A percentile compares a stretch with the other conserved stretches of the same genome.
Conservation (phyloP, 192 early-diverging fungal species). For the Podochytrium sp. region DNA sequence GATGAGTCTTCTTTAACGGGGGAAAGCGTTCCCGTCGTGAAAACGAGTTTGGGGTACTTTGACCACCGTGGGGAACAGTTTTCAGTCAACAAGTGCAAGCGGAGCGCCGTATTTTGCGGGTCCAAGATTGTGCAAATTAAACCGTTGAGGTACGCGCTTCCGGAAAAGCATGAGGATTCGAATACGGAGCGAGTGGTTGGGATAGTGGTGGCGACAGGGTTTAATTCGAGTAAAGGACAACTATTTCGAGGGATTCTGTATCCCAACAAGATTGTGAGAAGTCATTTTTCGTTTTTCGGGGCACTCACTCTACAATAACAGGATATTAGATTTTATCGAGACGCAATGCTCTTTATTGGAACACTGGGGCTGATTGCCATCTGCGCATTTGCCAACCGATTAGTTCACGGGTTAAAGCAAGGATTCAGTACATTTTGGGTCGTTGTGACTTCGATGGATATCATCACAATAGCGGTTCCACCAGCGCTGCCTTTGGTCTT, state of each 20-base stretch:
- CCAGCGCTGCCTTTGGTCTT: slow-evolving; percentile 54
- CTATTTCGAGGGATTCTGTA: slow-evolving; percentile 51
- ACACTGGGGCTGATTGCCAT: slow-evolving; percentile 43
- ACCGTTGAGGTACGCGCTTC: slow-evolving; percentile 22
- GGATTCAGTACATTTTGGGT: slow-evolving; percentile 23
- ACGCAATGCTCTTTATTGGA: slow-evolving; percentile 45
- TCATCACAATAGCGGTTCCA: slow-evolving; percentile 54
- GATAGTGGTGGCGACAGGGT: slow-evolving; percentile 50
- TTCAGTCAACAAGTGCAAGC: slow-evolving; percentile 24
- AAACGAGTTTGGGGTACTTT: slow-evolving; percentile 21
- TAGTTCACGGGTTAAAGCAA: slow-evolving; percentile 36
- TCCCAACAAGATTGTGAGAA: slow-evolving; percentile 35
- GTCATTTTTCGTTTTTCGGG: slow-evolving; percentile 7
- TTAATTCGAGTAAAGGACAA: slow-evolving; percentile 49
- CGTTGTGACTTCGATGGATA: slow-evolving; percentile 43
- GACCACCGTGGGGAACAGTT: neutral
- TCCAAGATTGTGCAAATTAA: slow-evolving; percentile 33
- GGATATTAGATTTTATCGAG: slow-evolving; percentile 55
- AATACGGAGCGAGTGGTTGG: slow-evolving; percentile 23
- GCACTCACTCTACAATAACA: neutral
- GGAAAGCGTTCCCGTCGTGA: slow-evolving; percentile 45
- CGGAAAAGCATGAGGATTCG: slow-evolving; percentile 11
- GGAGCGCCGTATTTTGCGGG: slow-evolving; percentile 44
- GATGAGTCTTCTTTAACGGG: slow-evolving; percentile 51
- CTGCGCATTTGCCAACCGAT: slow-evolving; percentile 42